Evolutionary conservation across 2,329 filamentous ascomycete species (phyloP).

Genomic region (Scedosporium dehoogii): DNA sequence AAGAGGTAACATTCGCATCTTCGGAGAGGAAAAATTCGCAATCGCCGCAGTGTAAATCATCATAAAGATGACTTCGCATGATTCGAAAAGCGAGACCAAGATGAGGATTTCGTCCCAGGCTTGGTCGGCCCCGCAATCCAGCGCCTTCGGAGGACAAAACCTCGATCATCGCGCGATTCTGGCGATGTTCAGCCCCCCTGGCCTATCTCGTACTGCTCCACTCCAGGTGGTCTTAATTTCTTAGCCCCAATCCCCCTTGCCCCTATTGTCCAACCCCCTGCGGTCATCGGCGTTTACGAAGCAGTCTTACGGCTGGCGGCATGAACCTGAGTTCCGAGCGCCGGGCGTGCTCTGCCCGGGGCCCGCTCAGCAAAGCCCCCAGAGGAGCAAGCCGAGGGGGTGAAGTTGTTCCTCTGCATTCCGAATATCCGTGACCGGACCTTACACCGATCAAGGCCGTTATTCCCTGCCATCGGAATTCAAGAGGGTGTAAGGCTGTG

Average conservation of each 20-base stretch:
- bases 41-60: not conserved
- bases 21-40: not conserved
- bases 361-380: not conserved
- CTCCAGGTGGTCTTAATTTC: not conserved
- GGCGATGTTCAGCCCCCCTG: not conserved
- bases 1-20: not conserved
- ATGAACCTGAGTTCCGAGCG: not conserved
- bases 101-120: not conserved
- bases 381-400: too few species aligned
- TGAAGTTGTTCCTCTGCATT: too few species aligned
- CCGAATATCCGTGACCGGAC: too few species aligned
- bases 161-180: not conserved
- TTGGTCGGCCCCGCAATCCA: not conserved
- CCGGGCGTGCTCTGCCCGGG: not conserved
- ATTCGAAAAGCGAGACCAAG: not conserved
- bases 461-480: too few species aligned
- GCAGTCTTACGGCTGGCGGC: not conserved
- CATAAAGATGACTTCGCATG: not conserved
- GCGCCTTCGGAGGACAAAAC: not conserved
- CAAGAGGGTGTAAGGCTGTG: too few species aligned
- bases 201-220: not conserved
- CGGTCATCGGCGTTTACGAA: not conserved
- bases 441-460: too few species aligned
- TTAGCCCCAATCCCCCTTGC: not conserved
- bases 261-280: not conserved